A percentile compares a stretch with the other conserved stretches of the same genome.
Evolutionary conservation across 1,139 yeast species (phyloP).

Genomic region (Yamadazyma buinensis): DNA sequence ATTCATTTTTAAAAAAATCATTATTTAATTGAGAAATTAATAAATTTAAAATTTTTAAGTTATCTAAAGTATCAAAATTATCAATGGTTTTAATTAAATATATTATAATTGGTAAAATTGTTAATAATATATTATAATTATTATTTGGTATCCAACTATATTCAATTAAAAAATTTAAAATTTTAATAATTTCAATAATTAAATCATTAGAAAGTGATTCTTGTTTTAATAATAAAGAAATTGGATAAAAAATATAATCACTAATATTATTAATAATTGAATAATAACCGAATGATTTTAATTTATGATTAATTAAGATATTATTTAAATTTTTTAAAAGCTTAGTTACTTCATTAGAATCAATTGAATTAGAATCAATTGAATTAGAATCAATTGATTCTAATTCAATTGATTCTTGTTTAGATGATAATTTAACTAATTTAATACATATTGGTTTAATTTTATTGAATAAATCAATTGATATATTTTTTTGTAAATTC

Average conservation of each 20-base stretch:
- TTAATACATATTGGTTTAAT: slow-evolving; percentile 35
- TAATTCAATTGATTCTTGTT: slow-evolving; percentile 12
- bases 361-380: no score
- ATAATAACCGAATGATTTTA: slow-evolving; percentile 16
- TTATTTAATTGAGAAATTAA: no score
- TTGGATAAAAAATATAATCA: slow-evolving; percentile 41
- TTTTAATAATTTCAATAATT: slow-evolving; percentile 21
- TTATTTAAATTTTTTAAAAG: slow-evolving; percentile 11
- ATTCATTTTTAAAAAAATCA: no score
- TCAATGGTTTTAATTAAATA: slow-evolving; percentile 21
- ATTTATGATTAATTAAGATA: slow-evolving; percentile 16
- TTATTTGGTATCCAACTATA: slow-evolving; percentile 31
- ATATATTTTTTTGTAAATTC: no score
- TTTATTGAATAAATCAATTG: slow-evolving; percentile 25
- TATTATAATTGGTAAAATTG: slow-evolving; percentile 29
- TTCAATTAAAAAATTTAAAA: slow-evolving; percentile 26
- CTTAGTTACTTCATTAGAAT: slow-evolving; percentile 14
- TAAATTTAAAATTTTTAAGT: no score
- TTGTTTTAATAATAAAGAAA: slow-evolving; percentile 32
- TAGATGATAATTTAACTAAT: slow-evolving; percentile 3
- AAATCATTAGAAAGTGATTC: slow-evolving; percentile 19
- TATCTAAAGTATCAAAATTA: no score
- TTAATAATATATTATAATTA: slow-evolving; percentile 15
- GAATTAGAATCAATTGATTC: no score
- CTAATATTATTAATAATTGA: slow-evolving; percentile 30